phyloP scores from a whole-genome alignment of 2,329 filamentous ascomycete genomes.

The Aureobasidium vineae region DNA sequence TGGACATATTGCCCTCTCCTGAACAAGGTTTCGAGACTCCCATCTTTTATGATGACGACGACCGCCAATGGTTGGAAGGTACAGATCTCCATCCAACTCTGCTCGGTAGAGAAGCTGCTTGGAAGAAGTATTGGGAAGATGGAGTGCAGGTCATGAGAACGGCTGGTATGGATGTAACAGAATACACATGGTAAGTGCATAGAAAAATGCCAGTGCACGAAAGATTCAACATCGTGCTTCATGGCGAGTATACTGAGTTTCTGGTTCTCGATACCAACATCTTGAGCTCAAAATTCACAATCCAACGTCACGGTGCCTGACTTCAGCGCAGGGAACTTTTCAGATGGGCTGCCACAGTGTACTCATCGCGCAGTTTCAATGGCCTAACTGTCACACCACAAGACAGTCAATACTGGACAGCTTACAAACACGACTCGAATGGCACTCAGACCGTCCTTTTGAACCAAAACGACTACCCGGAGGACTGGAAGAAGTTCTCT shows the following conservation, averaged over 20 bases:
- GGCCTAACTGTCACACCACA: conserved; percentile 40
- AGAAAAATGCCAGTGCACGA: not conserved
- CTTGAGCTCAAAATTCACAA: not conserved
- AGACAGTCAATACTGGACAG: conserved; percentile 40
- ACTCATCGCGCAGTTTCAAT: conserved; percentile 53
- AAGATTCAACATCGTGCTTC: not conserved
- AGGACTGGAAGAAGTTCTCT: conserved; percentile 41
- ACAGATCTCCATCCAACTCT: conserved; percentile 39
- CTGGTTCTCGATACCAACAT: conserved; percentile 8
- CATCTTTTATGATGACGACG: conserved; percentile 39
- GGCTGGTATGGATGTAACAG: conserved; percentile 36
- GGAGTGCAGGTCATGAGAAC: conserved; percentile 37
- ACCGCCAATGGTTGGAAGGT: conserved; percentile 38
- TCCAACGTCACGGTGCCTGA: not conserved
- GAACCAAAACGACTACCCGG: conserved; percentile 37
- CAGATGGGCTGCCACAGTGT: conserved; percentile 53
- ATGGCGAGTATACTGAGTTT: not conserved
- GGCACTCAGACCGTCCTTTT: conserved; percentile 38
- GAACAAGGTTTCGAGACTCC: conserved; percentile 37
- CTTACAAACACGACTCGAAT: conserved; percentile 36
- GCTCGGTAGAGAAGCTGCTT: conserved; percentile 37
- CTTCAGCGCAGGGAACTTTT: conserved; percentile 46
- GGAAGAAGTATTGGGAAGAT: conserved; percentile 40
- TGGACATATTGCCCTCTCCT: conserved; percentile 38
- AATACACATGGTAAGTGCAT: conserved; percentile 45